phyloP scores from a whole-genome alignment of 192 early-diverging fungal genomes.

The Coemansia sp. region DNA sequence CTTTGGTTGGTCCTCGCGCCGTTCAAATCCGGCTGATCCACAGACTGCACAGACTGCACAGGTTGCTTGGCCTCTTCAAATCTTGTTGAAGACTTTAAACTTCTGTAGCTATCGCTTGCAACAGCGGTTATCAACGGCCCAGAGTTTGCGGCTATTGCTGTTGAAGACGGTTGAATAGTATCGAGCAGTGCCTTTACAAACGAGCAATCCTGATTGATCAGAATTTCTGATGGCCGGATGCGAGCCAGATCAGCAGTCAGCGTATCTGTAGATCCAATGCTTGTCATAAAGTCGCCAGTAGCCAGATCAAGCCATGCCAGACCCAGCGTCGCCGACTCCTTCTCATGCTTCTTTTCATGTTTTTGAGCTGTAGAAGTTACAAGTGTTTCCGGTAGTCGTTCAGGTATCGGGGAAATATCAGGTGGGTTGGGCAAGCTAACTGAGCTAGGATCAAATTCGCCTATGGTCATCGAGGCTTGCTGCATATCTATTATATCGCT shows the following conservation, averaged over 20 bases:
- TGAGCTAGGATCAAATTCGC: slow-evolving; percentile 21
- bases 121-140: slow-evolving; percentile 18
- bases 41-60: neutral
- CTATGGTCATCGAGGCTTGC: neutral
- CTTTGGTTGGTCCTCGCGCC: slow-evolving; percentile 3
- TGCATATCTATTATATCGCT: neutral
- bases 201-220: slow-evolving; percentile 52
- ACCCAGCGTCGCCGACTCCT: slow-evolving; percentile 46
- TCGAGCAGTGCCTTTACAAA: slow-evolving; percentile 3
- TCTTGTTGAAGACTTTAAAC: neutral
- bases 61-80: neutral
- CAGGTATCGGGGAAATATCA: slow-evolving; percentile 8
- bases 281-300: slow-evolving; percentile 83
- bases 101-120: neutral
- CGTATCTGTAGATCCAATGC: slow-evolving; percentile 46
- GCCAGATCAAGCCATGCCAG: slow-evolving; percentile 91
- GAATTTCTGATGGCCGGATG: slow-evolving; percentile 83
- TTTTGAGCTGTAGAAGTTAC: neutral
- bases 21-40: neutral
- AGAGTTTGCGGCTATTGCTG: slow-evolving; percentile 1
- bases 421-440: slow-evolving; percentile 19
- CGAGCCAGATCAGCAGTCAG: slow-evolving; percentile 73
- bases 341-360: neutral
- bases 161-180: slow-evolving; percentile 10
- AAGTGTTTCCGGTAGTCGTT: neutral